Conservation (phyloP, 169 alveolate species). For the Eimeria acervulina region DNA sequence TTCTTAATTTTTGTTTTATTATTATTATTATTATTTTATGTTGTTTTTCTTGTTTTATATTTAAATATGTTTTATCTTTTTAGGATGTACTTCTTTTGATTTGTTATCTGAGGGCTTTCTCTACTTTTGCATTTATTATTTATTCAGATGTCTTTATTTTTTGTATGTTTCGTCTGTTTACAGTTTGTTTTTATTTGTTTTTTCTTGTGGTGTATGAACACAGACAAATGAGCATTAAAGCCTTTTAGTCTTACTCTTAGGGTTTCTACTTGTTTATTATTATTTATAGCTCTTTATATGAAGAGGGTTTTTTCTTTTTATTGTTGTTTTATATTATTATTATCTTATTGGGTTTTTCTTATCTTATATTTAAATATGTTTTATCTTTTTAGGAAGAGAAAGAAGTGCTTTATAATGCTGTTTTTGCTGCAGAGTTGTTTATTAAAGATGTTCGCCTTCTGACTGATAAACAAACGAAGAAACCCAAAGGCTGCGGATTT, state of each 20-base stretch:
- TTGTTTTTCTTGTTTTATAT: background rate
- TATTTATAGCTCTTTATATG: no score
- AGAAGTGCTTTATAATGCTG: background rate
- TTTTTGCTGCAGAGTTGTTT: conserved; percentile 4
- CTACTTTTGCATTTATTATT: background rate
- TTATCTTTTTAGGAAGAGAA: background rate
- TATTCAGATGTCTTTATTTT: background rate
- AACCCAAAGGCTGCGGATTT: conserved; percentile 78
- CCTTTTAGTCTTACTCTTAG: no score
- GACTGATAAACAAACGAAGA: conserved; percentile 43
- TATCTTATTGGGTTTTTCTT: no score
- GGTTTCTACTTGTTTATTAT: no score
- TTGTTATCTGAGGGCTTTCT: no score
- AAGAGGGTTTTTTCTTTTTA: background rate
- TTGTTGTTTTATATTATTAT: no score
- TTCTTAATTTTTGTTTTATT: background rate
- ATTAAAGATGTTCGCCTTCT: conserved; percentile 69
- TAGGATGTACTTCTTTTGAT: background rate
- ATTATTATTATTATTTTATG: no score
- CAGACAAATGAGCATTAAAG: no score
- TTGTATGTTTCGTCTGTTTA: background rate
- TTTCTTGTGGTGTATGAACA: no score
- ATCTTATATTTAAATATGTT: background rate
- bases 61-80: background rate
- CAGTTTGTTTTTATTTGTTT: no score